Evolutionary conservation across 768 basidiomycete genomes (phyloP).

Genomic region (Gautieria morchelliformis): DNA sequence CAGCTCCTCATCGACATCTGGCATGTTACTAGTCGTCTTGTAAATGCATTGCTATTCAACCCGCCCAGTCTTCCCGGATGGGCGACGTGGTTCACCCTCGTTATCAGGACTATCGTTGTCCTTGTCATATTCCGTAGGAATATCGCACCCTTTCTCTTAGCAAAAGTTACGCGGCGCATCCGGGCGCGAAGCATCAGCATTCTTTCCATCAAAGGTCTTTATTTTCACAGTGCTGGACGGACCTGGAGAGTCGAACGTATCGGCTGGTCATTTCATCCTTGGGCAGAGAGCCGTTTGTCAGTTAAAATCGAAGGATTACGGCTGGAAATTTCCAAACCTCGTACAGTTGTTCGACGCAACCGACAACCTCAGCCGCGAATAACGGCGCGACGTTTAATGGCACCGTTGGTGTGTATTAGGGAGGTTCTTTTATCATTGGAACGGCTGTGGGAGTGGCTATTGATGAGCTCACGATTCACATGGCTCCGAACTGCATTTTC

Average conservation of each 20-base stretch:
- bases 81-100: slow-evolving; percentile 4
- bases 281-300: slow-evolving; percentile 43
- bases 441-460: background rate
- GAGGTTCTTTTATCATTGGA: background rate
- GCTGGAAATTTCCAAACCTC: slow-evolving; percentile 31
- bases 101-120: slow-evolving; percentile 8
- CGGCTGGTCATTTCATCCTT: slow-evolving; percentile 44
- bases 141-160: slow-evolving; percentile 54
- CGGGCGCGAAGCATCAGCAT: slow-evolving; percentile 66
- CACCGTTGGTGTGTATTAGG: background rate
- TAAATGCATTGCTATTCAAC: background rate
- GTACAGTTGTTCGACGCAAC: background rate
- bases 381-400: background rate
- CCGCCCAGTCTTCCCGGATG: slow-evolving; percentile 2
- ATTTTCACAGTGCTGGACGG: slow-evolving; percentile 45
- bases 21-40: background rate
- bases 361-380: too few species aligned
- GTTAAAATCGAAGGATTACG: slow-evolving; percentile 54
- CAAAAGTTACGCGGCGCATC: slow-evolving; percentile 46
- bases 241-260: slow-evolving; percentile 63
- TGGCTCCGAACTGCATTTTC: background rate
- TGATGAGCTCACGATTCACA: background rate
- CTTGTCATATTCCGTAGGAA: slow-evolving; percentile 51
- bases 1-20: background rate
- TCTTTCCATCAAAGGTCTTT: slow-evolving; percentile 69